A percentile compares a stretch with the other conserved stretches of the same genome.
These are phyloP conservation scores for Pilasporangium apinafurcum DNA, from an alignment of 352 stramenopile species.

Conservation along the genomic window DNA sequence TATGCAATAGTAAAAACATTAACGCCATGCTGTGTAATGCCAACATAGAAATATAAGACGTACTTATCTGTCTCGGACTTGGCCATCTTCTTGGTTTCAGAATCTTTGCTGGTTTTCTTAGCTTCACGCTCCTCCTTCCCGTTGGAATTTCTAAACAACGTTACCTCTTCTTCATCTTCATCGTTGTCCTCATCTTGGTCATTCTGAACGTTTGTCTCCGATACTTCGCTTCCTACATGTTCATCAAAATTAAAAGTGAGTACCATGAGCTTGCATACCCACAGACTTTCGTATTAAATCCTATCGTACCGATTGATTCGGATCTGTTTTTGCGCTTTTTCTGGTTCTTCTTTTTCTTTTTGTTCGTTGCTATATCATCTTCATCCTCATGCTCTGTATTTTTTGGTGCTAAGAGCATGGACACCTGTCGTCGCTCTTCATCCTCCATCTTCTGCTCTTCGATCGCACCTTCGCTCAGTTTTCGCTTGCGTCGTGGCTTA, in stretches of 20 bases:
- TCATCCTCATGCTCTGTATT: too few relatives aligned
- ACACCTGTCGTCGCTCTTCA: constrained; percentile 62
- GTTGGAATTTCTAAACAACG: constrained; percentile 43
- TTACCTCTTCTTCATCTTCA: constrained; percentile 24
- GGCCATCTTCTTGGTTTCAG: constrained; percentile 9
- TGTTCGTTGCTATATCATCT: too few relatives aligned
- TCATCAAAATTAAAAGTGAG: constrained; percentile 2
- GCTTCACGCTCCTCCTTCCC: constrained; percentile 7
- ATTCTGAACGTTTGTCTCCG: constrained; percentile 8
- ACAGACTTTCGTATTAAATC: background rate
- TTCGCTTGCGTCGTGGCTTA: constrained; percentile 74
- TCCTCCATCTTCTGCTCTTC: constrained; percentile 65
- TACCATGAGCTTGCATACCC: background rate
- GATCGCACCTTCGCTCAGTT: constrained; percentile 73
- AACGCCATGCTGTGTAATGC: background rate
- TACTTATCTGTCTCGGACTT: constrained; percentile 23
- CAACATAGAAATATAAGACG: background rate
- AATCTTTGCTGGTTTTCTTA: constrained; percentile 9
- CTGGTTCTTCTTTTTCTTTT: constrained; percentile 39
- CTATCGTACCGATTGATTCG: constrained; percentile 22
- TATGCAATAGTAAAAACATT: constrained; percentile 1
- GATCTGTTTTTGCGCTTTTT: constrained; percentile 28
- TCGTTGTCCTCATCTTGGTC: constrained; percentile 8
- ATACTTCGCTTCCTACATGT: constrained; percentile 10
- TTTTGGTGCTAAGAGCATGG: constrained; percentile 50